phyloP scores from a whole-genome alignment of 805 yeast genomes.

The Monosporozyma aerobia region DNA sequence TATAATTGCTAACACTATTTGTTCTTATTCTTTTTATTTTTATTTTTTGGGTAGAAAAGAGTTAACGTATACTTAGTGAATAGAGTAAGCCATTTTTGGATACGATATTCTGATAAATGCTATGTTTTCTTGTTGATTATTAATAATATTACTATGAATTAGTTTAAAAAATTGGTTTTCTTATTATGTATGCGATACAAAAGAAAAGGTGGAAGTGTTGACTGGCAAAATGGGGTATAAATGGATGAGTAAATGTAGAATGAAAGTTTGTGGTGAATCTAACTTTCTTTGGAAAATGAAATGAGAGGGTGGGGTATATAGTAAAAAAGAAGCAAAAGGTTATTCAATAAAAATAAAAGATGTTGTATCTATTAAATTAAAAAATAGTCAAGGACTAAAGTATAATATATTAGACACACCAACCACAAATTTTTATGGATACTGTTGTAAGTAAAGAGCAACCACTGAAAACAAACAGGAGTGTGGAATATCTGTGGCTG shows the following conservation, averaged over 20 bases:
- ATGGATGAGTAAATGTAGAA: neutral
- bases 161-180: neutral
- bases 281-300: neutral
- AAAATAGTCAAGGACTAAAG: neutral
- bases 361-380: neutral
- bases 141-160: neutral
- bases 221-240: neutral
- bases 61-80: neutral
- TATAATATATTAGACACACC: neutral
- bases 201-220: neutral
- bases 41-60: neutral
- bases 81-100: neutral
- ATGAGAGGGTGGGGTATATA: neutral
- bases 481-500: no score
- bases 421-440: conserved; percentile 1
- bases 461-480: neutral
- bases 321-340: neutral
- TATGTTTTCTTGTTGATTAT: neutral
- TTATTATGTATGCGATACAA: neutral
- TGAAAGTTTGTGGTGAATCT: neutral
- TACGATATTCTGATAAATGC: neutral
- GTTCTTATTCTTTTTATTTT: no score
- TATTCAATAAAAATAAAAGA: neutral
- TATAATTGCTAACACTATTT: neutral
- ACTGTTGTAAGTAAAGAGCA: neutral